phyloP scores from a whole-genome alignment of 2,329 filamentous ascomycete genomes.

The Claviceps maximensis region DNA sequence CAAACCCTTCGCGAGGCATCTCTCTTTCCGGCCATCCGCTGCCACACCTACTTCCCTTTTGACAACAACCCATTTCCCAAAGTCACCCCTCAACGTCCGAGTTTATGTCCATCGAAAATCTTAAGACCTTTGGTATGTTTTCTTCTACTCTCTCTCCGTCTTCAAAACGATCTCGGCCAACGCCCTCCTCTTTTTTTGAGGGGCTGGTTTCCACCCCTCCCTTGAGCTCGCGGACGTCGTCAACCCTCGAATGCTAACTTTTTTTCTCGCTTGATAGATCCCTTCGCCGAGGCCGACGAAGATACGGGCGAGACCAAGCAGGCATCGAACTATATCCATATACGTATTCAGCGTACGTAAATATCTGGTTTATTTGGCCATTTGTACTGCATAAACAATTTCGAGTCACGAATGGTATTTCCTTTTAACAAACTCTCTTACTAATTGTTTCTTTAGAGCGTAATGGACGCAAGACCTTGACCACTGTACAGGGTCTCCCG shows the following conservation, averaged over 20 bases:
- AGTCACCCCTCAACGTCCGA: conserved; percentile 52
- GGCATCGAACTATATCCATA: conserved; percentile 97
- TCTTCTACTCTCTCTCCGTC: neutral
- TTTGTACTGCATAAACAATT: neutral
- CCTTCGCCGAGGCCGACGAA: conserved; percentile 99
- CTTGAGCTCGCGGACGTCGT: conserved; percentile 13
- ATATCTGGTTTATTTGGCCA: neutral
- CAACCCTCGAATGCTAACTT: neutral
- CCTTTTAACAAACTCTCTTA: neutral
- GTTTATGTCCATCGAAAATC: conserved; percentile 99
- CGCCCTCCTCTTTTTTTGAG: neutral
- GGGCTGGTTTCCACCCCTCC: neutral
- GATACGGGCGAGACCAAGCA: conserved; percentile 91
- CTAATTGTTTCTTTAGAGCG: conserved; percentile 57
- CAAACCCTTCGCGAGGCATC: conserved; percentile 29
- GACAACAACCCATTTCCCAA: conserved; percentile 36
- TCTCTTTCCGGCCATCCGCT: conserved; percentile 35
- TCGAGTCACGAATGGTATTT: neutral
- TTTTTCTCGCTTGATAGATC: conserved; percentile 47
- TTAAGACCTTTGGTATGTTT: conserved; percentile 78
- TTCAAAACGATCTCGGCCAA: neutral
- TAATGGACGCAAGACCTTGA: conserved; percentile 99
- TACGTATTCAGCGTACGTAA: conserved; percentile 89
- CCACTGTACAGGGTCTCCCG: conserved; percentile 95
- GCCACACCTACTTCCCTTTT: conserved; percentile 19